Percentiles rank a stretch among this genome's conserved stretches.
Conservation (phyloP, 805 yeast genomes). For the Zygoascus biomembranicola region DNA sequence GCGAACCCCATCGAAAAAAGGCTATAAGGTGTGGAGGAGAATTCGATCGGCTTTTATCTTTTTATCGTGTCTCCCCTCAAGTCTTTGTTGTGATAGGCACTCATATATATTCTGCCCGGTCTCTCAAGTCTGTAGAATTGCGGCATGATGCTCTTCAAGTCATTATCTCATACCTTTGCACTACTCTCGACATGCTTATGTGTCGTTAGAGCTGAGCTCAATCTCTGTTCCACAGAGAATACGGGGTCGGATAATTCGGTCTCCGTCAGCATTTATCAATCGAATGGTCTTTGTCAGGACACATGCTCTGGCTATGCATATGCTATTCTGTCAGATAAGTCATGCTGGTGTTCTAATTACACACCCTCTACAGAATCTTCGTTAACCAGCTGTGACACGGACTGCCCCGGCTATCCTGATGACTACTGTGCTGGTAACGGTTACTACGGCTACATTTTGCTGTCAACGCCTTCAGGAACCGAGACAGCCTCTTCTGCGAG, state of each 20-base stretch:
- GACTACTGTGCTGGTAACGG: conserved; percentile 38
- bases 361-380: conserved; percentile 38
- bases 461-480: conserved; percentile 31
- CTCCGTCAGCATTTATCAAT: conserved; percentile 27
- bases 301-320: conserved; percentile 42
- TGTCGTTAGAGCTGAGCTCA: not conserved
- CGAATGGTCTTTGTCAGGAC: conserved; percentile 45
- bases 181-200: not conserved
- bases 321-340: conserved; percentile 43
- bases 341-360: conserved; percentile 56
- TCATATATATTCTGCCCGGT: too few relatives aligned
- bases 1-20: not conserved
- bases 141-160: not conserved
- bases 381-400: conserved; percentile 27
- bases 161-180: not conserved
- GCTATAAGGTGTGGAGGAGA: not conserved
- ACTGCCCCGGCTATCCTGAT: conserved; percentile 39
- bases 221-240: conserved; percentile 33
- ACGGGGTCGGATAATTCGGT: conserved; percentile 27
- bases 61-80: too few relatives aligned
- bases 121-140: too few relatives aligned
- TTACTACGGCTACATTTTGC: conserved; percentile 45
- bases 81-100: too few relatives aligned
- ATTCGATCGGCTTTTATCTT: not conserved
- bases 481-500: conserved; percentile 8